Evolutionary conservation across 495 filamentous ascomycete genomes (phyloP).

Genomic region (Hamigera avellanea): DNA sequence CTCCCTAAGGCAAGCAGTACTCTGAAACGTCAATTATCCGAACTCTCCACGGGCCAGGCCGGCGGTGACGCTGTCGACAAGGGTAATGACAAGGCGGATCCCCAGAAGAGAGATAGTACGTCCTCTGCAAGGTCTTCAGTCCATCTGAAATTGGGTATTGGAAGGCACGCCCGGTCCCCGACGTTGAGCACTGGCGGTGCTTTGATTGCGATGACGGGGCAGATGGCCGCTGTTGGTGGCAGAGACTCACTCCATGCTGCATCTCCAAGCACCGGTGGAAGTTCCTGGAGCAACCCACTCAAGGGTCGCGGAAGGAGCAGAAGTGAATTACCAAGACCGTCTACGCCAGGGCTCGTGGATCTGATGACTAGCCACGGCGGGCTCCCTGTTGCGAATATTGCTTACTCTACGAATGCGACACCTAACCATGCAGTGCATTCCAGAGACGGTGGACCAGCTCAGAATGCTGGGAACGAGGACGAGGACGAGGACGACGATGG

Average conservation of each 20-base stretch:
- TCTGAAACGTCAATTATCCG: conserved; percentile 25
- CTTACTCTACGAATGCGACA: conserved; percentile 19
- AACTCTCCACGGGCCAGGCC: conserved; percentile 19
- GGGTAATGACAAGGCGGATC: conserved; percentile 13
- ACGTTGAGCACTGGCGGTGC: conserved; percentile 48
- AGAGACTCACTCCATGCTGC: conserved; percentile 40
- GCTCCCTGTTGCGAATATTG: conserved; percentile 33
- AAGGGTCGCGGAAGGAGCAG: conserved; percentile 58
- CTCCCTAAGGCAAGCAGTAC: neutral
- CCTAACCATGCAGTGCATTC: neutral
- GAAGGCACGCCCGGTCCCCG: conserved; percentile 45
- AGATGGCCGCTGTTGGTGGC: conserved; percentile 51
- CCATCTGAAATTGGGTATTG: conserved; percentile 43
- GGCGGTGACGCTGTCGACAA: conserved; percentile 22
- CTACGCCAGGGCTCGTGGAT: conserved; percentile 28
- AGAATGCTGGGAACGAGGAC: conserved; percentile 4
- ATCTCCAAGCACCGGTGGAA: conserved; percentile 37
- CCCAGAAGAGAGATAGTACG: conserved; percentile 39
- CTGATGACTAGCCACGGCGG: conserved; percentile 39
- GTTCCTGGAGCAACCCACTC: conserved; percentile 38
- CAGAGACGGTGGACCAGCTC: neutral
- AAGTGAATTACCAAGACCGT: conserved; percentile 53
- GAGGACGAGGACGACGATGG: conserved; percentile 36
- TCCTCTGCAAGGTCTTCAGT: conserved; percentile 18
- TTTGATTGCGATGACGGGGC: conserved; percentile 49